Evolutionary conservation across 75 land plant genomes (phyloP).

Genomic region (Sequoiadendron giganteum): DNA sequence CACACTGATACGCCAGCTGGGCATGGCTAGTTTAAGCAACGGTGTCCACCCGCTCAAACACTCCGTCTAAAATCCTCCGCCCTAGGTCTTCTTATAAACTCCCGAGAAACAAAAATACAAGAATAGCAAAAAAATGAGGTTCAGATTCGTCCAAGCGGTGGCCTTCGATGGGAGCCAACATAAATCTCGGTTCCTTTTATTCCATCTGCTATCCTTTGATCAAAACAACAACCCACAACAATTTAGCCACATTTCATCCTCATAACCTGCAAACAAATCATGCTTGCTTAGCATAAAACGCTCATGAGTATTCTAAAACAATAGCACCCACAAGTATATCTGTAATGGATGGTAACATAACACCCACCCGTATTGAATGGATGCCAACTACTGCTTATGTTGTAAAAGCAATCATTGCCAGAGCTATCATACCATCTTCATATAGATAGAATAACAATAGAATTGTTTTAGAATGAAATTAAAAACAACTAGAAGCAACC

Average conservation of each 20-base stretch:
- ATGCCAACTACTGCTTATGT: too few relatives aligned
- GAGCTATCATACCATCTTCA: too few relatives aligned
- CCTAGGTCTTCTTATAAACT: conserved; percentile 10
- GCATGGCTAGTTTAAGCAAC: conserved; percentile 32
- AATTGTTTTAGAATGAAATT: too few relatives aligned
- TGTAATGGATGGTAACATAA: too few relatives aligned
- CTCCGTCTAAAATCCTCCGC: background rate
- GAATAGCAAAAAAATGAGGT: conserved; percentile 26
- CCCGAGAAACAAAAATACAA: conserved; percentile 18
- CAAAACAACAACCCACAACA: background rate
- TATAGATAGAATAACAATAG: too few relatives aligned
- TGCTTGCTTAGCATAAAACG: too few relatives aligned
- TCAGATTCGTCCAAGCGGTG: conserved; percentile 31
- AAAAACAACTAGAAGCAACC: too few relatives aligned
- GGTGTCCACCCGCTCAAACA: conserved; percentile 34
- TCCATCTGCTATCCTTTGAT: background rate
- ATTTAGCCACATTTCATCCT: background rate
- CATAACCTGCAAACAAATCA: background rate
- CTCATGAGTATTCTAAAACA: background rate
- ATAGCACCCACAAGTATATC: too few relatives aligned
- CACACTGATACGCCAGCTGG: conserved; percentile 40
- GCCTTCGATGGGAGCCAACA: background rate
- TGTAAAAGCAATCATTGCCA: too few relatives aligned
- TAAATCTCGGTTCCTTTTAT: background rate
- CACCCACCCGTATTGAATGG: too few relatives aligned